These are phyloP conservation scores for Diospyros lotus DNA, from an alignment of 148 eudicot species.

Conservation along the genomic window DNA sequence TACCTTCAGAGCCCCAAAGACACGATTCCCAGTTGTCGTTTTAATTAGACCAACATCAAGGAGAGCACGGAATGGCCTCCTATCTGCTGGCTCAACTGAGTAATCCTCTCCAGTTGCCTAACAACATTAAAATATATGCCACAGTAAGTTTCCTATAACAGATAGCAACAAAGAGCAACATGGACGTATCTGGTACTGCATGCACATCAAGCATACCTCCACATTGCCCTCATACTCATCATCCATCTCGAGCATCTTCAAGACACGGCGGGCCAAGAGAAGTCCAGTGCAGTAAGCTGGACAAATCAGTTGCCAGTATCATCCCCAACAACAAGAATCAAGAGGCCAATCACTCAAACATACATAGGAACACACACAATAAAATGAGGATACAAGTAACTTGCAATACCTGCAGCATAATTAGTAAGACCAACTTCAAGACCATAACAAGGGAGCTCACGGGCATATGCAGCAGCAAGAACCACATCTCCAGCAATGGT, in stretches of 20 bases:
- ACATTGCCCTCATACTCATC: constrained; percentile 69
- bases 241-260: constrained; percentile 71
- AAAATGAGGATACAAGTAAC: background rate
- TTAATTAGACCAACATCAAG: constrained; percentile 81
- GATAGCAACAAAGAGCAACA: background rate
- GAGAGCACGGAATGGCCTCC: constrained; percentile 89
- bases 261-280: constrained; percentile 61
- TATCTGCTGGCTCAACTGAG: constrained; percentile 75
- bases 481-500: constrained; percentile 64
- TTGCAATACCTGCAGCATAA: constrained; percentile 59
- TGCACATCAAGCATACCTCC: constrained; percentile 41
- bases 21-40: constrained; percentile 85
- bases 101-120: constrained; percentile 85
- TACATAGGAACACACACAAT: background rate
- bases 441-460: constrained; percentile 65
- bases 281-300: constrained; percentile 81
- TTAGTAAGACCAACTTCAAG: constrained; percentile 78
- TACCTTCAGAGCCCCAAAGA: constrained; percentile 92
- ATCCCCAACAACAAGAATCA: background rate
- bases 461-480: constrained; percentile 68
- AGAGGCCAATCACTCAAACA: background rate
- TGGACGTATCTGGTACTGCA: background rate
- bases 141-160: too few species aligned
- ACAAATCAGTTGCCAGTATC: background rate
- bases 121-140: background rate